Evolutionary conservation across 495 filamentous ascomycete genomes (phyloP).

Genomic region (Penicillium coprophilum): DNA sequence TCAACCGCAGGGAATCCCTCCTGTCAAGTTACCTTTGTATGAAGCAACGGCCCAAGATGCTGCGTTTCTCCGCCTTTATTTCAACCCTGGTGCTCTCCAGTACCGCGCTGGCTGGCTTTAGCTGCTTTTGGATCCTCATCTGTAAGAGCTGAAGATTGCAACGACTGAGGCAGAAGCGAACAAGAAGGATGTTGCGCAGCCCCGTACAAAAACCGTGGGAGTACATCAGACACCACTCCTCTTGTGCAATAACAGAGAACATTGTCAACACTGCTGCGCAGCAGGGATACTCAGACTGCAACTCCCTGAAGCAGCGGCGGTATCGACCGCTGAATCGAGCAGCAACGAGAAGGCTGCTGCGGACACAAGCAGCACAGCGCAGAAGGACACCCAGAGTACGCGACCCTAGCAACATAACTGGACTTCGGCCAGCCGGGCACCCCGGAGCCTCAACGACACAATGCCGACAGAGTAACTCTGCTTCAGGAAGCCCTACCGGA

Average conservation of each 20-base stretch:
- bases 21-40: conserved; percentile 15
- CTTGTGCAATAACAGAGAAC: conserved; percentile 3
- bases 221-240: conserved; percentile 1
- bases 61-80: conserved; percentile 35
- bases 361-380: neutral
- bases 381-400: neutral
- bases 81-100: conserved; percentile 35
- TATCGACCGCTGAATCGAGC: too few relatives aligned
- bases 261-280: neutral
- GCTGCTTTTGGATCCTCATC: conserved; percentile 22
- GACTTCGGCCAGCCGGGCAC: conserved; percentile 2
- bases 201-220: conserved; percentile 7
- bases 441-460: neutral
- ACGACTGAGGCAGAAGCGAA: conserved; percentile 9
- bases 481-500: neutral
- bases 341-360: neutral
- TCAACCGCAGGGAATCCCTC: conserved; percentile 1
- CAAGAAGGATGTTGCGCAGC: conserved; percentile 8
- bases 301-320: neutral
- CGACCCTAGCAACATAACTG: too few relatives aligned
- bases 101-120: conserved; percentile 29
- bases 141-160: conserved; percentile 10
- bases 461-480: neutral
- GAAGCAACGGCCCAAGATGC: conserved; percentile 27
- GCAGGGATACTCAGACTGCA: neutral